A percentile compares a stretch with the other conserved stretches of the same genome.
Evolutionary conservation across 371 early-diverging fungal species (phyloP).

Genomic region (Haplosporangium sp.): DNA sequence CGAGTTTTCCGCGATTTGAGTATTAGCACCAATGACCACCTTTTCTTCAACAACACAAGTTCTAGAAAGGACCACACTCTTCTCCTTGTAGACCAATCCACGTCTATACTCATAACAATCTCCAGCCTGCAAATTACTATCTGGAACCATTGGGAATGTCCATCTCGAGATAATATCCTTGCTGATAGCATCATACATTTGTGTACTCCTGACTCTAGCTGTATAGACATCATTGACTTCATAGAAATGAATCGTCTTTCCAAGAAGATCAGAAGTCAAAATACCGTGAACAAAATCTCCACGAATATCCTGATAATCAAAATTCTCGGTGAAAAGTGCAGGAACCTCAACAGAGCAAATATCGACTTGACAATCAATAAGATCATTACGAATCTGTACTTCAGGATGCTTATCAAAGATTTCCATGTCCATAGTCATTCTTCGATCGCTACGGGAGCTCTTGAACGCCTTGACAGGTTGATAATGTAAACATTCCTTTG

Average conservation of each 20-base stretch:
- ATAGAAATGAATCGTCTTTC: conserved; percentile 89
- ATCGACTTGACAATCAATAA: conserved; percentile 93
- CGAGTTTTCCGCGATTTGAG: conserved; percentile 82
- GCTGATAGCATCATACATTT: conserved; percentile 87
- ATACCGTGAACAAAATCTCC: conserved; percentile 94
- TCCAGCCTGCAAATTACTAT: conserved; percentile 77
- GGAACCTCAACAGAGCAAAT: conserved; percentile 95
- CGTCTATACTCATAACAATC: conserved; percentile 79
- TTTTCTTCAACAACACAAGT: conserved; percentile 83
- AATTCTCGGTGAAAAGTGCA: conserved; percentile 96
- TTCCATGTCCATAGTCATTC: conserved; percentile 72
- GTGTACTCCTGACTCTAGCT: conserved; percentile 84
- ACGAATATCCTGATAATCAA: conserved; percentile 94
- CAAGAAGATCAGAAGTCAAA: conserved; percentile 89
- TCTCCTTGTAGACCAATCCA: conserved; percentile 89
- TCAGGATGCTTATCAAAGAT: conserved; percentile 76
- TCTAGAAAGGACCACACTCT: conserved; percentile 79
- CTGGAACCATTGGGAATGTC: conserved; percentile 95
- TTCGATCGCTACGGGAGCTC: conserved; percentile 64
- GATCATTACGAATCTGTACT: conserved; percentile 85
- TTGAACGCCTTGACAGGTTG: conserved; percentile 74
- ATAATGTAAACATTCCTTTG: conserved; percentile 85
- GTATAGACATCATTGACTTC: conserved; percentile 85
- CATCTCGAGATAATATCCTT: conserved; percentile 92
- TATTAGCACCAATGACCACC: conserved; percentile 84